These are phyloP conservation scores for Prunus kanzakura DNA, from an alignment of 306 rosid genomes.

Conservation along the genomic window DNA sequence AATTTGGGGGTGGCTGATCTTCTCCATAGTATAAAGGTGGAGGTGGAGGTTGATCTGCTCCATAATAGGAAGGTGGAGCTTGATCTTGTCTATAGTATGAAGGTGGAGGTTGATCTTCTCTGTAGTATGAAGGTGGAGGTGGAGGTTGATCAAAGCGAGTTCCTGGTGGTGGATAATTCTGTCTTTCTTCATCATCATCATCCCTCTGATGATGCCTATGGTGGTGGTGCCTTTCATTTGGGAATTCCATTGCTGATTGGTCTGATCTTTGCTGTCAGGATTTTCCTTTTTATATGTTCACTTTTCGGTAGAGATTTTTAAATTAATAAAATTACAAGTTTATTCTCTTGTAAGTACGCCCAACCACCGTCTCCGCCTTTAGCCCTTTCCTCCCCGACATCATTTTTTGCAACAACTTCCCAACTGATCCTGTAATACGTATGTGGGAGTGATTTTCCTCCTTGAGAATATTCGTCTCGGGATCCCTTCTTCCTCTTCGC, in stretches of 20 bases:
- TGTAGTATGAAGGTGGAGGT: background rate
- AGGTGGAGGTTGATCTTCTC: background rate
- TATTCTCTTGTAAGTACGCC: too few species aligned
- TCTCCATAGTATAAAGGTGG: slow-evolving; percentile 8
- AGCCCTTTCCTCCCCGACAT: too few species aligned
- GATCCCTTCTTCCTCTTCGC: too few species aligned
- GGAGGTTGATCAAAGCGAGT: slow-evolving; percentile 19
- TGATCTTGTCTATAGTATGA: too few species aligned
- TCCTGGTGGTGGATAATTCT: slow-evolving; percentile 35
- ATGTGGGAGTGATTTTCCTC: too few species aligned
- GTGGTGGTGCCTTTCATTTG: slow-evolving; percentile 31
- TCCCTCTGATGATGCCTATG: slow-evolving; percentile 14
- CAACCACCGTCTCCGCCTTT: too few species aligned
- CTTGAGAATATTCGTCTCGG: too few species aligned
- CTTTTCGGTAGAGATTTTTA: too few species aligned
- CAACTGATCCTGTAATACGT: too few species aligned
- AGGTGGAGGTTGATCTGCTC: background rate
- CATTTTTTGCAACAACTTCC: too few species aligned
- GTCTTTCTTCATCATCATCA: background rate
- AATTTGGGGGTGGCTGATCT: background rate
- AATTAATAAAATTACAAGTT: too few species aligned
- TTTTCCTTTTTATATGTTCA: background rate
- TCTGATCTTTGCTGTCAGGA: background rate
- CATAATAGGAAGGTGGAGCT: background rate
- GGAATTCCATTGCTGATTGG: slow-evolving; percentile 39